phyloP scores from a whole-genome alignment of 2,329 filamentous ascomycete genomes.

The Pseudocercospora vitis region DNA sequence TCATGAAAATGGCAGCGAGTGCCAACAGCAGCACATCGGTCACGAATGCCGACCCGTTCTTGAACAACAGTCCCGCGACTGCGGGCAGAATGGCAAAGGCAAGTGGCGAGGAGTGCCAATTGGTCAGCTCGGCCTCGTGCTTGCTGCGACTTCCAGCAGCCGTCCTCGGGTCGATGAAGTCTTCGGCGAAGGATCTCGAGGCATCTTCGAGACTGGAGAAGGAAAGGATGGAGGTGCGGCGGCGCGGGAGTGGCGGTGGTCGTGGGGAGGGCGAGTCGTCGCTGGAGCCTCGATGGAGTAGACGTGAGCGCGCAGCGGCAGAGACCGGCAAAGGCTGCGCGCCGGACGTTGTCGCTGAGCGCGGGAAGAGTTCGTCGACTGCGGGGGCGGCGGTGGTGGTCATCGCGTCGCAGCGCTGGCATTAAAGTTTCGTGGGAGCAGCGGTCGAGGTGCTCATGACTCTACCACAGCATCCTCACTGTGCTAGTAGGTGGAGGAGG shows the following conservation, averaged over 20 bases:
- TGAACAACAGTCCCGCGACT: constrained; percentile 78
- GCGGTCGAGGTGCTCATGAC: too few relatives aligned
- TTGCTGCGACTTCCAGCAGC: constrained; percentile 33
- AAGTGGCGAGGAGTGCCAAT: constrained; percentile 78
- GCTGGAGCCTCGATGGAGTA: constrained; percentile 23
- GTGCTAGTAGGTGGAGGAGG: too few relatives aligned
- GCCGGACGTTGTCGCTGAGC: constrained; percentile 11
- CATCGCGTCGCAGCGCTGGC: background rate
- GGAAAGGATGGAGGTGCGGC: constrained; percentile 76
- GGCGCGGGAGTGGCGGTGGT: constrained; percentile 44
- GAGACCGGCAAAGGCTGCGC: constrained; percentile 12
- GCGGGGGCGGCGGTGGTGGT: constrained; percentile 14
- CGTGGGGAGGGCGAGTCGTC: constrained; percentile 27
- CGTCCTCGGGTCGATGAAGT: constrained; percentile 59
- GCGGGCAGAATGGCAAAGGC: constrained; percentile 83
- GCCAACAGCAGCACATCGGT: constrained; percentile 82
- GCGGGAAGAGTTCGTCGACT: constrained; percentile 8
- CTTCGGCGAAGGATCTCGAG: constrained; percentile 66
- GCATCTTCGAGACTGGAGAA: constrained; percentile 70
- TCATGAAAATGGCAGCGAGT: constrained; percentile 80
- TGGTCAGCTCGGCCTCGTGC: constrained; percentile 58
- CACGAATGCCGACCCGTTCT: constrained; percentile 77
- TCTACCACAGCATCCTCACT: too few relatives aligned
- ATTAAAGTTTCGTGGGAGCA: constrained; percentile 2
- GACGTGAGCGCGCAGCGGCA: constrained; percentile 25